phyloP scores from a whole-genome alignment of 306 rosid species.

The Purshia tridentata region DNA sequence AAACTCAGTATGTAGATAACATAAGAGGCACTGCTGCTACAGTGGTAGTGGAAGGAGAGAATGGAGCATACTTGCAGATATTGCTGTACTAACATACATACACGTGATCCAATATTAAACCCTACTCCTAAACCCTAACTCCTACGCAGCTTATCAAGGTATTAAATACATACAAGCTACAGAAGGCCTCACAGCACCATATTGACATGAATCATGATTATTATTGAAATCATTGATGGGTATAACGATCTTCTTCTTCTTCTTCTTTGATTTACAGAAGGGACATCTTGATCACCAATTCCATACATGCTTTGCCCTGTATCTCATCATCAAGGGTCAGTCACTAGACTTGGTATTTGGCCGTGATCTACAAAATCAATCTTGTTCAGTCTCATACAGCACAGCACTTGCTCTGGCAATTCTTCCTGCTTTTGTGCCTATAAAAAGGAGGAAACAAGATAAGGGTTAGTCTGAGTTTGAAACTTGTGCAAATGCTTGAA shows the following conservation, averaged over 20 bases:
- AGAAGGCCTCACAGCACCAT: not conserved
- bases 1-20: too few species aligned
- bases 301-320: not conserved
- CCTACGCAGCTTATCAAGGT: conserved; percentile 4
- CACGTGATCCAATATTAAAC: not conserved
- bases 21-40: too few species aligned
- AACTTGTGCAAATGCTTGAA: too few species aligned
- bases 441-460: not conserved
- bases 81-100: not conserved
- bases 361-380: conserved; percentile 70
- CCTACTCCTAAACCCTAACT: conserved; percentile 4
- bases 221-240: not conserved
- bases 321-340: conserved; percentile 46
- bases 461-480: not conserved
- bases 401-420: conserved; percentile 83
- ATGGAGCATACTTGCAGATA: not conserved
- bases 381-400: conserved; percentile 89
- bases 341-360: conserved; percentile 66
- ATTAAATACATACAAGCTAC: conserved; percentile 7
- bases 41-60: not conserved
- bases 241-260: not conserved
- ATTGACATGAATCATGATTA: not conserved
- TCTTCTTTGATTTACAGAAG: conserved; percentile 14
- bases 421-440: conserved; percentile 95
- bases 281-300: not conserved